Base-by-base conservation (phyloP, 352 stramenopile species). In the Pythium graminicola region DNA sequence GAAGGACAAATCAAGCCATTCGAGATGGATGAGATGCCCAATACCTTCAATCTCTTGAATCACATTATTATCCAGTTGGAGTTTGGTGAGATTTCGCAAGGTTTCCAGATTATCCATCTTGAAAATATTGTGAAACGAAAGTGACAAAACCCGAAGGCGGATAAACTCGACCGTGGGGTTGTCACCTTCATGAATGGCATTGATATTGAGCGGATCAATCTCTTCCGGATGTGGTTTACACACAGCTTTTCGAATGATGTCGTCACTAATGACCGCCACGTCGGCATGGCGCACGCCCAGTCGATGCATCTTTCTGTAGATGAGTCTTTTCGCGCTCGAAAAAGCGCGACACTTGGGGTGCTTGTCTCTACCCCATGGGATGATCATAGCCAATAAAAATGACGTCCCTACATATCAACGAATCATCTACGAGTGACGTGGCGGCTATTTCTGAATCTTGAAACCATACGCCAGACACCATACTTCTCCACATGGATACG, bases 41-140 rank as follows among this genome's bases (percentile, higher is more conserved):
- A 96, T 87, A 24, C 88, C 86, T 20, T 88, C 70, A 53, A 98
- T 97, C 50, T 89, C 79, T 50, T 95, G 72, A 49, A 98, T 93
- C 41, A 96, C 81, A 44, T 98, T 98, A 73, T 98, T 98, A 63
- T 97, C 93, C 14, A 98, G 74, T 67, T 94, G 95, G 17, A 98
- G 74, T 59, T 89, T 96, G 3, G 86, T 83, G 27, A 98, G 69
- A 32, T 81, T 67, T 8, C 84, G 75, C 62, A 98, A 72, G 20
- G 89, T 95, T 55, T 95, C 70, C 52, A 98, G 76, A 63, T 98
- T 98, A 54, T 96, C 92, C 66, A 97, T 96, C 57, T 93, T 90
- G 42, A 95, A 89, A 33, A 97, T 78, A 69, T 95, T 95, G 59
- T 94, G 86, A 63, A 97, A 98, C 27, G 86, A 97, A 19, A 98